Percentiles rank a stretch among this genome's conserved stretches.
phyloP scores from a whole-genome alignment of 306 rosid genomes.

The Vicia faba region DNA sequence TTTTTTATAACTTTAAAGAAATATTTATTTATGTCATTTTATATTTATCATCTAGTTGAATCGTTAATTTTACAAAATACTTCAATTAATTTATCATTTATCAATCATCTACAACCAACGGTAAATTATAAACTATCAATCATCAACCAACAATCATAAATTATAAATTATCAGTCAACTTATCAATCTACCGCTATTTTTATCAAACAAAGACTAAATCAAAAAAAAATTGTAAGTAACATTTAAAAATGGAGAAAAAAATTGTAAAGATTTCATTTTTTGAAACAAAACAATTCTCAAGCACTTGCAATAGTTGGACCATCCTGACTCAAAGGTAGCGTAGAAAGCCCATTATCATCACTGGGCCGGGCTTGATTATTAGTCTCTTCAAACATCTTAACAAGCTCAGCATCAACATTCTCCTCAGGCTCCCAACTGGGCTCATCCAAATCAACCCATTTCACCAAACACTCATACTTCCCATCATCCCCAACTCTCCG shows the following conservation, averaged over 20 bases:
- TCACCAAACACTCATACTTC: constrained; percentile 62
- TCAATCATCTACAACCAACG: no score
- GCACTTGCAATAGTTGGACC: constrained; percentile 17
- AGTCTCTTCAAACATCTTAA: constrained; percentile 47
- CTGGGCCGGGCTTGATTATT: constrained; percentile 33
- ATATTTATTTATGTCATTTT: no score
- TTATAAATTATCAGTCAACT: no score
- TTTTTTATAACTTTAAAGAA: no score
- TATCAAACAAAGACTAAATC: no score
- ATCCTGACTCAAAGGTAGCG: constrained; percentile 1
- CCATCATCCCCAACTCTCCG: constrained; percentile 73
- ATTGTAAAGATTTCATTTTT: not conserved
- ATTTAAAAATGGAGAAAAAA: not conserved
- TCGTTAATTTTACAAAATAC: no score
- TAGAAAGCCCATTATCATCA: constrained; percentile 22
- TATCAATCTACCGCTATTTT: no score
- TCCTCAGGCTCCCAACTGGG: constrained; percentile 92
- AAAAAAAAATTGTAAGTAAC: not conserved
- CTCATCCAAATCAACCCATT: constrained; percentile 79
- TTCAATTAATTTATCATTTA: no score
- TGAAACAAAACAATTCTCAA: constrained; percentile 5
- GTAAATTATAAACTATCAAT: no score
- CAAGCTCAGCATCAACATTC: constrained; percentile 70
- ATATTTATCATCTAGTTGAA: no score
- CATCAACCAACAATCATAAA: no score